Conservation (phyloP, 208 protist genomes). For the Trichomonas tenax region DNA sequence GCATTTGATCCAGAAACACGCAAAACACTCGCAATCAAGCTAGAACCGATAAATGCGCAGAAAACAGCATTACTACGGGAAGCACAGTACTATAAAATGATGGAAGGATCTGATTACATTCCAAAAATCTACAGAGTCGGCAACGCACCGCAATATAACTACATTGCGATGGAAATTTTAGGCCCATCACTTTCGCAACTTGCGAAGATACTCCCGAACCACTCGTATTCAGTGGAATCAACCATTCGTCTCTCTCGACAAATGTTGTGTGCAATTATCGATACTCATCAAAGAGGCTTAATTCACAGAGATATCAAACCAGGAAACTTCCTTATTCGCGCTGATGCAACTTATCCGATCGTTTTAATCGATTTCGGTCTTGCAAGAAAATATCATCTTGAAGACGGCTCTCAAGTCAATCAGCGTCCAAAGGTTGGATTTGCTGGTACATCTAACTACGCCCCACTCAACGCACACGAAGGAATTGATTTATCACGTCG, state of each 20-base stretch:
- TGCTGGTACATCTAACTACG: background rate
- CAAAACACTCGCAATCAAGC: background rate
- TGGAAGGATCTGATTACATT: background rate
- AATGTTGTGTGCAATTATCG: background rate
- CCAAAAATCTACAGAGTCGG: background rate
- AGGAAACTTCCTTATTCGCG: background rate
- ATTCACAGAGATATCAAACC: background rate
- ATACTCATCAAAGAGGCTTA: background rate
- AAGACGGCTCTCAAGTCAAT: background rate
- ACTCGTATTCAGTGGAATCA: background rate
- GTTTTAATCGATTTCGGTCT: background rate
- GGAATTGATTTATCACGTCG: background rate
- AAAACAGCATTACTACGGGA: background rate
- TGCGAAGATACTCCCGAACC: background rate
- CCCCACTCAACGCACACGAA: background rate
- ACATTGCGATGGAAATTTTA: background rate
- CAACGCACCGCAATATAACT: background rate
- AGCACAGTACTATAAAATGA: background rate
- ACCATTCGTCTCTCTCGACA: background rate
- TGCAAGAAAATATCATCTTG: background rate
- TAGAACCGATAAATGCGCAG: background rate
- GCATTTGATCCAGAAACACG: background rate
- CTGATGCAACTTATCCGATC: background rate
- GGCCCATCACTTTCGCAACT: background rate
- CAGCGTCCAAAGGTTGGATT: background rate